These are phyloP conservation scores for Beauveria medogensis DNA, from an alignment of 2,329 filamentous ascomycete genomes.

Conservation along the genomic window DNA sequence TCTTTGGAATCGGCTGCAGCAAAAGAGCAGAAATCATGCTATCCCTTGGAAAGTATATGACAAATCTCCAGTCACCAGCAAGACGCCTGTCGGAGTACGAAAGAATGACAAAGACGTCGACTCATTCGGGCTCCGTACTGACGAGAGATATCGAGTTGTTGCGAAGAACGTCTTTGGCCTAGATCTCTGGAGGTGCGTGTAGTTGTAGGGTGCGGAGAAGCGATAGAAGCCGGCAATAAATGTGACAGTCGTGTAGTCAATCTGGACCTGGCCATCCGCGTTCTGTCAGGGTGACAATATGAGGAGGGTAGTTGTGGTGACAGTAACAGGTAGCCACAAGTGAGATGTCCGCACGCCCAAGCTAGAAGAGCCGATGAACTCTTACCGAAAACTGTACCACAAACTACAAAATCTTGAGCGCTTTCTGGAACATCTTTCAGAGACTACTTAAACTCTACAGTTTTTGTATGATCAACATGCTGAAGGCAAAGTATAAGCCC, in stretches of 20 bases:
- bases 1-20: constrained; percentile 45
- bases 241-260: constrained; percentile 33
- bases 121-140: constrained; percentile 35
- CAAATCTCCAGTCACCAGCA: constrained; percentile 57
- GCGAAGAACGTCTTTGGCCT: constrained; percentile 42
- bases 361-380: constrained; percentile 25
- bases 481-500: not conserved
- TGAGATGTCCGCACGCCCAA: constrained; percentile 40
- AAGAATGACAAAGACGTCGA: constrained; percentile 51
- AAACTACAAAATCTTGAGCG: too few species aligned
- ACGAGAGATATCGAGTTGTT: constrained; percentile 37
- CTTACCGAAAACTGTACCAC: constrained; percentile 10
- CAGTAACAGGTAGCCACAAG: constrained; percentile 51
- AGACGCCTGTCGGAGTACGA: constrained; percentile 56
- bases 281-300: constrained; percentile 33
- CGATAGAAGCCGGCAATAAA: constrained; percentile 47
- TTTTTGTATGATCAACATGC: not conserved
- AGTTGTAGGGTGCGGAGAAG: constrained; percentile 53
- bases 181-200: constrained; percentile 51
- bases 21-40: constrained; percentile 54
- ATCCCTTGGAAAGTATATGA: constrained; percentile 61
- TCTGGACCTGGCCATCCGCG: constrained; percentile 22
- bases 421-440: too few species aligned
- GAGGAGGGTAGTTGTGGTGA: constrained; percentile 48
- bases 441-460: too few species aligned